A percentile compares a stretch with the other conserved stretches of the same genome.
These are phyloP conservation scores for Haplosporangium gracile DNA, from an alignment of 192 early-diverging fungal genomes.

Conservation along the genomic window DNA sequence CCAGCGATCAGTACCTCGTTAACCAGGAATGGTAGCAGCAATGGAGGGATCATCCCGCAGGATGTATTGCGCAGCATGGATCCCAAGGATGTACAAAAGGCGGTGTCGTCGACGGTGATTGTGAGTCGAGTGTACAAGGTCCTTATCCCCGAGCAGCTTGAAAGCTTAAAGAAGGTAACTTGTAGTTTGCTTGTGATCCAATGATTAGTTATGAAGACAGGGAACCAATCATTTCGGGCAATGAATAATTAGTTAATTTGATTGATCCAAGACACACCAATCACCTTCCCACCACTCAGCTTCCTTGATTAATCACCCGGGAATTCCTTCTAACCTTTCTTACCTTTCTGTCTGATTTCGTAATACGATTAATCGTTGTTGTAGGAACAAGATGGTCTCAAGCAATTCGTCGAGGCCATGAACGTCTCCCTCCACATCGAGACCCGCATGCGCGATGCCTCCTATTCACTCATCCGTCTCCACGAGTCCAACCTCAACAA, in stretches of 20 bases:
- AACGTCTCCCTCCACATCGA: constrained; percentile 40
- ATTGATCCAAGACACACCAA: background rate
- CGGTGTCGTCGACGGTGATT: constrained; percentile 8
- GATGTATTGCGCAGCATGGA: constrained; percentile 41
- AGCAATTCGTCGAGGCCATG: constrained; percentile 39
- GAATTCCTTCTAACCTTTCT: background rate
- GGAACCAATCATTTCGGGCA: background rate
- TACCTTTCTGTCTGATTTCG: background rate
- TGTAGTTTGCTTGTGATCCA: background rate
- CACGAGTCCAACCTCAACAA: constrained; percentile 28
- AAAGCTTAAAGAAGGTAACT: constrained; percentile 37
- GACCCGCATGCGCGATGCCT: constrained; percentile 46
- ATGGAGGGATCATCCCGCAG: constrained; percentile 36
- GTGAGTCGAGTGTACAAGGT: constrained; percentile 50
- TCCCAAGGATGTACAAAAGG: constrained; percentile 20
- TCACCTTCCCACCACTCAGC: background rate
- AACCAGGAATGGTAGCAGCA: constrained; percentile 7
- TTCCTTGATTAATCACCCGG: background rate
- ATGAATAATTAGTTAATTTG: background rate
- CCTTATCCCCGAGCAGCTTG: constrained; percentile 33
- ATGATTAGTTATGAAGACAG: background rate
- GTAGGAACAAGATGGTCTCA: constrained; percentile 42
- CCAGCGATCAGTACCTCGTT: background rate
- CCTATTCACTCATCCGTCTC: constrained; percentile 31
- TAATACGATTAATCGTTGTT: background rate